Conservation (phyloP, 805 yeast species). For the Starmerella asiatica region DNA sequence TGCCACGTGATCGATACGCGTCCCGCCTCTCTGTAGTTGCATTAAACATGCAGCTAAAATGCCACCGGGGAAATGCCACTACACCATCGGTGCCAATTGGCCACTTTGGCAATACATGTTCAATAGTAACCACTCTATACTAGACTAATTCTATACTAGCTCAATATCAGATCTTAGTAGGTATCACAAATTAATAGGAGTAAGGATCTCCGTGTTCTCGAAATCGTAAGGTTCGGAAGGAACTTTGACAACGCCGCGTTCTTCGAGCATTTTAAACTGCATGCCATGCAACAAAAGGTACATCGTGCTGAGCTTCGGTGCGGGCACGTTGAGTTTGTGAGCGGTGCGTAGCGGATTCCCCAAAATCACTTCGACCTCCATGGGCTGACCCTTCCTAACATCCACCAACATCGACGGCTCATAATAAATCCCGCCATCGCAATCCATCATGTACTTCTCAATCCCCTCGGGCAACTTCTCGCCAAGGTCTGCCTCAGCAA, state of each 20-base stretch:
- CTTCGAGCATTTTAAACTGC: conserved; percentile 51
- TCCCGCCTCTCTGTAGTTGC: no score
- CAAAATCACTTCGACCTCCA: conserved; percentile 58
- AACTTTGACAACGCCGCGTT: conserved; percentile 33
- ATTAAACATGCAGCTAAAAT: no score
- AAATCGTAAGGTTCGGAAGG: conserved; percentile 27
- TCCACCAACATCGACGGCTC: conserved; percentile 67
- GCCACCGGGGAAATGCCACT: no score
- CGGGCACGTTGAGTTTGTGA: conserved; percentile 32
- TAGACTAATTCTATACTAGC: no score
- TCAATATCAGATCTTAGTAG: not conserved
- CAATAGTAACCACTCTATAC: no score
- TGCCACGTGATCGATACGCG: no score
- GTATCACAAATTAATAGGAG: not conserved
- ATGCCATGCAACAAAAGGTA: conserved; percentile 47
- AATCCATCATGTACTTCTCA: conserved; percentile 39
- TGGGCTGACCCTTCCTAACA: conserved; percentile 47
- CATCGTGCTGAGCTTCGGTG: conserved; percentile 48
- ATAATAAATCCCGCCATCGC: conserved; percentile 47
- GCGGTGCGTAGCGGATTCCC: conserved; percentile 51
- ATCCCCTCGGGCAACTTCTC: conserved; percentile 38
- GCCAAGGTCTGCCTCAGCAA: conserved; percentile 56
- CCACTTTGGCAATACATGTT: no score
- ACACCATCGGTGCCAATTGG: no score
- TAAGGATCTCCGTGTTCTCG: not conserved